Evolutionary conservation across 106 monocot genomes (phyloP), one percentile per base, ranked within the genome.

Genomic region (Phalaenopsis aphrodite): DNA sequence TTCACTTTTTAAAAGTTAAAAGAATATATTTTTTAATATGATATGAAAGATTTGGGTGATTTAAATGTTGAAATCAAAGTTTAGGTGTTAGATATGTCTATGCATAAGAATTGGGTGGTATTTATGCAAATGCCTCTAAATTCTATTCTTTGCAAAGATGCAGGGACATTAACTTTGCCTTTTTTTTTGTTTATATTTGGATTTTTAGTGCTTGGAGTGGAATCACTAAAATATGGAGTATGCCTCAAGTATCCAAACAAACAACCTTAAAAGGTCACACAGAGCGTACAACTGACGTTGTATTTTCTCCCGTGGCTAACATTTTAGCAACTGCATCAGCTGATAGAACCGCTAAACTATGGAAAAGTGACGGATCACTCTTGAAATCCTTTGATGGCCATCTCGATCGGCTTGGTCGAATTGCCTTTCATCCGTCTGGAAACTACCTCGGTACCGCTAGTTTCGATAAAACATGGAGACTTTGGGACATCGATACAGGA

Each of bases 391-490:
- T 98, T 67, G 77, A 85, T 78, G 97, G 97, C 2, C 97, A 98
- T 80, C 82, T 91, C 18, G 94, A 94, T 73, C 90, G 97, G 18
- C 94, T 98, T 58, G 90, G 86, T 18, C 92, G 97, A 77, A 81
- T 94, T 77, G 94, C 90, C 55, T 94, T 98, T 78, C 97, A 98
- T 81, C 97, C 97, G 77, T 91, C 90, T 78, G 97, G 97, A 61
- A 94, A 89, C 71, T 94, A 98, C 72, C 79, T 98, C 1, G 97
- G 90, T 52, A 98, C 97, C 71, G 88, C 97, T 6, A 98, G 97
- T 80, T 98, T 98, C 74, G 97, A 98, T 80, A 94, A 98, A 85
- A 94, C 97, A 47, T 98, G 97, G 97, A 87, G 97, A 75, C 83
- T 98, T 15, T 98, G 97, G 97, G 97, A 98, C 76, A 56, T 98